A percentile compares a stretch with the other conserved stretches of the same genome.
Evolutionary conservation across 2,329 filamentous ascomycete species (phyloP).

Genomic region (Stylonectria norvegica): DNA sequence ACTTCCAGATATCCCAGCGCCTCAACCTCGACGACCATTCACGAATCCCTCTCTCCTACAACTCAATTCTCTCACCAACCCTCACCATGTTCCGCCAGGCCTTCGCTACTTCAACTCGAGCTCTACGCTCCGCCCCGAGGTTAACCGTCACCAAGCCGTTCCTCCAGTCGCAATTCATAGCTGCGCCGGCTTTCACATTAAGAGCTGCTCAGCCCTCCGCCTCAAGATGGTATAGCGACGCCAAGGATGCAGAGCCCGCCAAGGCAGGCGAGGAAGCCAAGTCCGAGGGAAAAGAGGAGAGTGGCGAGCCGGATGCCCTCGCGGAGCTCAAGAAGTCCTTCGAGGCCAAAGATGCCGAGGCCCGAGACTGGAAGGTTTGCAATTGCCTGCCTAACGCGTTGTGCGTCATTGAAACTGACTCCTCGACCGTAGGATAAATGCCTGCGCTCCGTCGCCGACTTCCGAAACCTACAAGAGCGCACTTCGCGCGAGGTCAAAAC

Average conservation of each 20-base stretch:
- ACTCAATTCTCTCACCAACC: constrained; percentile 5
- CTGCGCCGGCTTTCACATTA: constrained; percentile 35
- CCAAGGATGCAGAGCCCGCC: constrained; percentile 30
- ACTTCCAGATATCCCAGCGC: neutral
- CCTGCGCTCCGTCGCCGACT: constrained; percentile 90
- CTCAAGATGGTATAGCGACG: constrained; percentile 46
- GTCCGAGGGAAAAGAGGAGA: constrained; percentile 27
- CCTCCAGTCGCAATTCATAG: constrained; percentile 37
- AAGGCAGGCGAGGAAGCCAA: constrained; percentile 27
- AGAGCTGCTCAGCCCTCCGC: constrained; percentile 35
- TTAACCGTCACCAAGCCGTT: constrained; percentile 34
- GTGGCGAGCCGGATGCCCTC: constrained; percentile 35
- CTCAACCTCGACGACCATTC: neutral
- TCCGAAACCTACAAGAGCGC: constrained; percentile 95
- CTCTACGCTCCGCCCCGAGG: constrained; percentile 40
- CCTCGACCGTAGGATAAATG: constrained; percentile 72
- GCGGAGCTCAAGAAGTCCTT: constrained; percentile 49
- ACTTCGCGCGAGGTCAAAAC: constrained; percentile 85
- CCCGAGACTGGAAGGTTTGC: constrained; percentile 78
- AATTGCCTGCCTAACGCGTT: neutral
- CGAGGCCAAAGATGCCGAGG: constrained; percentile 51
- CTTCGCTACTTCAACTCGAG: constrained; percentile 42
- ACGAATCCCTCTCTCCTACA: constrained; percentile 1
- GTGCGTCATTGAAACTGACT: constrained; percentile 6
- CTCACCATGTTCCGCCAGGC: constrained; percentile 46